Evolutionary conservation across 768 basidiomycete species (phyloP).

Genomic region (Collybia sordida): DNA sequence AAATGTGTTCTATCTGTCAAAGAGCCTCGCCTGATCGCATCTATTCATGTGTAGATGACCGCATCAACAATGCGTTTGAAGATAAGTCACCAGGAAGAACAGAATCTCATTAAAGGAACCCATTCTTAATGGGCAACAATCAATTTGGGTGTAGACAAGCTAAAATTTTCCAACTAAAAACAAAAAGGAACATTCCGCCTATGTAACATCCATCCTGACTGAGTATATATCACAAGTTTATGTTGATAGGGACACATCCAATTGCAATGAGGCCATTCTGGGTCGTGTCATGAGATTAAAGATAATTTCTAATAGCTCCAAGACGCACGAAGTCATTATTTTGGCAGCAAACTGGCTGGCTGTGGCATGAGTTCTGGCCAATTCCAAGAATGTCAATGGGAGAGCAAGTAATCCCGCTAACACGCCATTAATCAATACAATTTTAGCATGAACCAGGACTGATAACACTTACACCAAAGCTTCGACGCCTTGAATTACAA

Average conservation of each 20-base stretch:
- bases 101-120: neutral
- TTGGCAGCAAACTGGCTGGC: conserved; percentile 39
- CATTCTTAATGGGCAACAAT: neutral
- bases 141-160: too few relatives aligned
- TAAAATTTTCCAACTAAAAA: too few relatives aligned
- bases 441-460: neutral
- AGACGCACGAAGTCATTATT: conserved; percentile 27
- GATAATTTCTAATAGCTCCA: too few relatives aligned
- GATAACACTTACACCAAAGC: conserved; percentile 21
- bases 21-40: neutral
- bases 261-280: conserved; percentile 34
- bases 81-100: neutral
- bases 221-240: conserved; percentile 6
- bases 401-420: conserved; percentile 28
- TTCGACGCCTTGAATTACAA: conserved; percentile 24
- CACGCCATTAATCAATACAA: neutral
- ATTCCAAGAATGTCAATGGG: conserved; percentile 25
- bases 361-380: conserved; percentile 23
- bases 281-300: neutral
- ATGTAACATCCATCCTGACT: too few relatives aligned
- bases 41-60: too few relatives aligned
- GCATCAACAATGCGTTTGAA: neutral
- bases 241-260: conserved; percentile 38
- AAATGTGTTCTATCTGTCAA: too few relatives aligned
- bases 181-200: too few relatives aligned